phyloP scores from a whole-genome alignment of 495 filamentous ascomycete genomes.

The Neurospora sp. region DNA sequence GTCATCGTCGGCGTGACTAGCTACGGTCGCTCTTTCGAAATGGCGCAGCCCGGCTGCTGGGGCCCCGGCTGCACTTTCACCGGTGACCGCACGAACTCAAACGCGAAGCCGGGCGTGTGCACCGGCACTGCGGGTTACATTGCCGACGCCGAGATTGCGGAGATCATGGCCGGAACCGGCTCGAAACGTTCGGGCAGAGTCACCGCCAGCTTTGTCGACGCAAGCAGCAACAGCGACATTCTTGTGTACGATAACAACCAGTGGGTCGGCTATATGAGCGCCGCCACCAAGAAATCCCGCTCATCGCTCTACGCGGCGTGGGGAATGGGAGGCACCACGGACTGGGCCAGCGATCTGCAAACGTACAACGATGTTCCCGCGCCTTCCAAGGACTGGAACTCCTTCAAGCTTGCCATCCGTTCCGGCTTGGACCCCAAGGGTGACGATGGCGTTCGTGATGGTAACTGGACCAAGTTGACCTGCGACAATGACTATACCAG shows the following conservation, averaged over 20 bases:
- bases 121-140: constrained; percentile 3
- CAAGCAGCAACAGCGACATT: constrained; percentile 2
- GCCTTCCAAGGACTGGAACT: constrained; percentile 2
- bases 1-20: constrained; percentile 27
- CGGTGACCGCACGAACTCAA: not conserved
- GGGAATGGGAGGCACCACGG: constrained; percentile 6
- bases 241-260: not conserved
- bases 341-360: constrained; percentile 7
- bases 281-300: not conserved
- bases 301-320: not conserved
- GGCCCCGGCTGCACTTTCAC: constrained; percentile 9
- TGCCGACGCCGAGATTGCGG: constrained; percentile 9
- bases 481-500: constrained; percentile 5
- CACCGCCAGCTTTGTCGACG: not conserved
- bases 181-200: not conserved
- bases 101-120: constrained; percentile 3
- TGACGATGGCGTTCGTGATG: not conserved
- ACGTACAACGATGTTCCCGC: not conserved
- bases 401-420: not conserved
- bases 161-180: not conserved
- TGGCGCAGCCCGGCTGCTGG: not conserved
- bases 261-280: constrained; percentile 6
- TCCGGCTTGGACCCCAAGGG: not conserved
- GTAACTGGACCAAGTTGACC: constrained; percentile 15
- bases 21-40: constrained; percentile 31